A percentile compares a stretch with the other conserved stretches of the same genome.
phyloP scores from a whole-genome alignment of 768 basidiomycete species.

The Boletellus ananas region DNA sequence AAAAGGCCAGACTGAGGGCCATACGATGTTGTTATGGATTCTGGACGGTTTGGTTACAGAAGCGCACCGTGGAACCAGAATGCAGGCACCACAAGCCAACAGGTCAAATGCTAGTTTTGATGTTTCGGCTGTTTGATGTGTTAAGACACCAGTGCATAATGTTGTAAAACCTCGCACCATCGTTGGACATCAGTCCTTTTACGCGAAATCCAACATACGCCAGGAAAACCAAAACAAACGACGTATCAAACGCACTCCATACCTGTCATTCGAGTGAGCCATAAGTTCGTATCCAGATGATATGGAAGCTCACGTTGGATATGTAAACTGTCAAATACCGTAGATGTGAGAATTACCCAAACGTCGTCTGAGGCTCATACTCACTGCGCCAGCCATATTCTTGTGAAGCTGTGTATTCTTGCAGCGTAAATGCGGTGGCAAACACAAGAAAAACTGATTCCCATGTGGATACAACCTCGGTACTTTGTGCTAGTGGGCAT shows the following conservation, averaged over 20 bases:
- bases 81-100: slow-evolving; percentile 79
- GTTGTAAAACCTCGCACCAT: slow-evolving; percentile 40
- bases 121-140: slow-evolving; percentile 32
- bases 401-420: slow-evolving; percentile 83
- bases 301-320: slow-evolving; percentile 58
- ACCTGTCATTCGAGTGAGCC: slow-evolving; percentile 44
- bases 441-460: slow-evolving; percentile 76
- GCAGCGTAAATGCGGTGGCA: slow-evolving; percentile 72
- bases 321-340: slow-evolving; percentile 57
- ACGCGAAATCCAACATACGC: slow-evolving; percentile 63
- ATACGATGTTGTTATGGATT: neutral
- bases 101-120: slow-evolving; percentile 76
- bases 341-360: neutral
- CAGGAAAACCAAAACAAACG: slow-evolving; percentile 66
- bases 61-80: slow-evolving; percentile 73
- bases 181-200: slow-evolving; percentile 51
- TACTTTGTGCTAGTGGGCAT: slow-evolving; percentile 49
- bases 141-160: neutral
- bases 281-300: neutral
- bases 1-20: slow-evolving; percentile 63
- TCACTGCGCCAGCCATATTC: slow-evolving; percentile 86
- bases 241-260: slow-evolving; percentile 88
- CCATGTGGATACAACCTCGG: slow-evolving; percentile 48
- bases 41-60: neutral
- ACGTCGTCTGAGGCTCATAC: slow-evolving; percentile 29